Base-by-base conservation (phyloP, 73 alveolate species). In the Urostyla sp. region DNA sequence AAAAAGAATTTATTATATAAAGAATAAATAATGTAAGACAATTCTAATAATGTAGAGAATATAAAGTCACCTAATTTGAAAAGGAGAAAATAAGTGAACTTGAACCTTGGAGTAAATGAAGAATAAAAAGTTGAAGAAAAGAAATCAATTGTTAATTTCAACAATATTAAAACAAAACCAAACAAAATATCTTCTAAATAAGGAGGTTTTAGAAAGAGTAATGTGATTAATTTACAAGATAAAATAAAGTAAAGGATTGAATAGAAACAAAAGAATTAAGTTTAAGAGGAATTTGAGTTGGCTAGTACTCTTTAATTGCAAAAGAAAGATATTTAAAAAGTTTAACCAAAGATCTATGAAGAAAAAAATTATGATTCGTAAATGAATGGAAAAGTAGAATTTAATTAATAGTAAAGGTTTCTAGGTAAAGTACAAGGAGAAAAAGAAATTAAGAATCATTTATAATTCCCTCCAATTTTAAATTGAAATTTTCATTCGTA, bases 361-460 rank as follows among this genome's bases (percentile, higher is more conserved):
- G 75, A 55, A 16, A 58, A 34, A 31, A 34, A 35, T 16, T 58
- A 31, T 31, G 75, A 58, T 6, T 52, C 6, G 23, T 52, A 58
- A 5, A 6, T 58, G 20, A 58, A 58, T 31, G 5, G 32, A 4
- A 5, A 58, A 10, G 37, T 52, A 7, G 21, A 50, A 50, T 18
- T 27, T 50, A 8, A 50, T 5, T 8, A 34, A 4, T 1, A 58
- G 18, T 36, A 58, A 7, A 55, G 37, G 5, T 58, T 58, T 18
- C 6, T 58, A 31, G 75, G 37, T 1, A 58, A 58, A 58, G 32
- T 58, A 7, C 32, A 58, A 58, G 75, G 37, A n/a, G 37, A 58
- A 10, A 21, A 31, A 58, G 31, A 26, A 10, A 55, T 58, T 36
- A 58, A 31, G 37, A 58, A 58, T 34, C 75, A 58, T 58, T 55